These are phyloP conservation scores for Kuraishia floccosa DNA, from an alignment of 805 yeast species.

Conservation along the genomic window DNA sequence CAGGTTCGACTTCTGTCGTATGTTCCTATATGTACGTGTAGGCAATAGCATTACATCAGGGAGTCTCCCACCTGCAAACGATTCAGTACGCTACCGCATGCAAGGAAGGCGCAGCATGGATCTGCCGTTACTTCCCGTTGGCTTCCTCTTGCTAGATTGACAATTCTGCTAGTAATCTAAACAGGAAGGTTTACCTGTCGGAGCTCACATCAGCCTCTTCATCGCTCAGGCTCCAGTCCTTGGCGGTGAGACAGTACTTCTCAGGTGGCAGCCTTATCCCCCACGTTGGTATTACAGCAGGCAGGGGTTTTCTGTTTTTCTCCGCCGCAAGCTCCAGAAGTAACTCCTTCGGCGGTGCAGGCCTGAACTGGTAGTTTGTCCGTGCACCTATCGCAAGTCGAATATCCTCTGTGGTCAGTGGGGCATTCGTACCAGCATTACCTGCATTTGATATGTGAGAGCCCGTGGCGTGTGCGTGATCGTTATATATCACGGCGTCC, in stretches of 20 bases:
- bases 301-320: conserved; percentile 79
- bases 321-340: conserved; percentile 86
- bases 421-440: conserved; percentile 26
- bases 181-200: background rate
- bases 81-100: background rate
- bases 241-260: conserved; percentile 85
- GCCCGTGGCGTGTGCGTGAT: conserved; percentile 49
- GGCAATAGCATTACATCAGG: too few species aligned
- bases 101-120: background rate
- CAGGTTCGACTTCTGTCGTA: too few species aligned
- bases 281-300: conserved; percentile 84
- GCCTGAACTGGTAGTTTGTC: conserved; percentile 93
- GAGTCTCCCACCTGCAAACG: background rate
- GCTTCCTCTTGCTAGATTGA: too few species aligned
- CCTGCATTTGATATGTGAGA: conserved; percentile 24
- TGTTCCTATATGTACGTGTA: too few species aligned
- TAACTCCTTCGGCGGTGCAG: conserved; percentile 89
- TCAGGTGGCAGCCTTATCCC: conserved; percentile 96
- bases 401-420: conserved; percentile 78
- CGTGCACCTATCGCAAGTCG: conserved; percentile 88
- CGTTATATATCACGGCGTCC: conserved; percentile 84
- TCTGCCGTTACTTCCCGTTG: background rate
- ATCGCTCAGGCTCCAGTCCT: conserved; percentile 54
- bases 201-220: conserved; percentile 23
- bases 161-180: too few species aligned